Evolutionary conservation across 2,329 filamentous ascomycete genomes (phyloP).

Genomic region (Penicillium sp.): DNA sequence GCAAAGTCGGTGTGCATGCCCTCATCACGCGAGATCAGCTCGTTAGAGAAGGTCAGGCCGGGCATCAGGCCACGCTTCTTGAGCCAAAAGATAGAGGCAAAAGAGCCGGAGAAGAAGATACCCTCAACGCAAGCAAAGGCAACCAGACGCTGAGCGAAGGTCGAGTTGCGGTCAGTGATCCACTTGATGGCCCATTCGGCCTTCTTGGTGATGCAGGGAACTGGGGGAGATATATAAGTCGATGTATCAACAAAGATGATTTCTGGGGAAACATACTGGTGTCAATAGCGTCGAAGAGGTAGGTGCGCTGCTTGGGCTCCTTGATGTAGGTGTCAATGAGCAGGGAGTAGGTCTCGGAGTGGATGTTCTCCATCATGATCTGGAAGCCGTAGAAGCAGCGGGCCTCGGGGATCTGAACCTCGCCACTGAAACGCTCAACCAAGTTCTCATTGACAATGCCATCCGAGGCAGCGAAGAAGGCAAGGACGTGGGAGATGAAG

Average conservation of each 20-base stretch:
- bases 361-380: conserved; percentile 99
- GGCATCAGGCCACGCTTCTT: conserved; percentile 99
- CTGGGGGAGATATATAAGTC: conserved; percentile 43
- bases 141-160: conserved; percentile 90
- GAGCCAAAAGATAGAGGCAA: conserved; percentile 99
- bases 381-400: conserved; percentile 99
- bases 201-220: conserved; percentile 97
- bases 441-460: conserved; percentile 99
- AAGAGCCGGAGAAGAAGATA: conserved; percentile 99
- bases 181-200: conserved; percentile 94
- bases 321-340: conserved; percentile 99
- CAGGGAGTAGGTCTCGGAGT: conserved; percentile 98
- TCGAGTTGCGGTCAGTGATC: conserved; percentile 91
- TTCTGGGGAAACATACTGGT: conserved; percentile 63
- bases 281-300: conserved; percentile 98
- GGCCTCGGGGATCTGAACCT: conserved; percentile 95
- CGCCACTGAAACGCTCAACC: conserved; percentile 91
- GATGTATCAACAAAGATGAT: background rate
- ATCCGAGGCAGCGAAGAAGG: conserved; percentile 98
- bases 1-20: conserved; percentile 99
- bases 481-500: conserved; percentile 97
- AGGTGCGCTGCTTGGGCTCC: conserved; percentile 86
- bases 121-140: conserved; percentile 97
- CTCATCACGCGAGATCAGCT: conserved; percentile 99
- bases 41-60: conserved; percentile 97